Evolutionary conservation across 2,329 filamentous ascomycete genomes (phyloP), one percentile per base, ranked within the genome.

Genomic region (Xylaria digitata): DNA sequence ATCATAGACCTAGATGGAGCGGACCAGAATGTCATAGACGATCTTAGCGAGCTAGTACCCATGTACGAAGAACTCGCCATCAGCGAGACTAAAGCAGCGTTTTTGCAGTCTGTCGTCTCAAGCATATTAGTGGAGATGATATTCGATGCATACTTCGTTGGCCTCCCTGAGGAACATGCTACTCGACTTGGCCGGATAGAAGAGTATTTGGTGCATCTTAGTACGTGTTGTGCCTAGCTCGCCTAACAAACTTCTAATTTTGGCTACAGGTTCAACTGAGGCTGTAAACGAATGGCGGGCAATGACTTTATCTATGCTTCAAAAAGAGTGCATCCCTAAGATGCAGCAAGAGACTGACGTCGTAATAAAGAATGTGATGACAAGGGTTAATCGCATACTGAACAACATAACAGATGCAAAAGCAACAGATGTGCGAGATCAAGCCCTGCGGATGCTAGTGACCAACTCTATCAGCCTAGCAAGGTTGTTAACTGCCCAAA

Each of bases 231-330:
- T 61, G 65, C 58, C 56, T 46, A 40, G 42, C 70, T 69, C 26
- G 19, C 21, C 37, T 45, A 32, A 68, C 55, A 50, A 26, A 37
- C 68, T 61, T 63, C 61, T 72, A 68, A 68, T 70, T 11, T 65
- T 2, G 11, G 23, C n/a, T 77, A 74, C 76, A 79, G 81, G 80
- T 55, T 82, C 85, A 5, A 79, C 81, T 52, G 84, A 87, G 68
- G 80, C 84, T 34, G 82, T 89, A 68, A 90, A 90, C 74, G 86
- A 89, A 74, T 91, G 89, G 89, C 87, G 89, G 45, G 87, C 89
- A 6, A 82, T 83, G n/a, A 91, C 89, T 1, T 82, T 91, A 46
- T 82, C 86, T 30, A 81, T 89, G 49, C 77, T 91, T 57, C 83
- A 83, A 61, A 86, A 86, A 72, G 86, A 87, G 66, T 81, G 84